Percentiles rank a stretch among this genome's conserved stretches.
Evolutionary conservation across 345 rosid genomes (phyloP).

Genomic region (Gossypium australe): DNA sequence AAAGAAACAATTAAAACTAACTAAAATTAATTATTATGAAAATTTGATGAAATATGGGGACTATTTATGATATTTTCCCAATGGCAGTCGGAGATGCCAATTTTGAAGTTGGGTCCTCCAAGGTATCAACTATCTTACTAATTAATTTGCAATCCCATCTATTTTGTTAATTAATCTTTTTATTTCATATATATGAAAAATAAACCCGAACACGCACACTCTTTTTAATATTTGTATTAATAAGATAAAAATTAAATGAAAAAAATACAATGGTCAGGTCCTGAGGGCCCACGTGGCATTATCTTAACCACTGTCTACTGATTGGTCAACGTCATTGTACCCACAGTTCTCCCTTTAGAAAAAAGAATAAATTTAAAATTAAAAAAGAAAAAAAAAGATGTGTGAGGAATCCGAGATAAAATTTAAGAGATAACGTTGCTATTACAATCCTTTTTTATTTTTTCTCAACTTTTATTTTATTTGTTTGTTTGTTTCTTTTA

Average conservation of each 20-base stretch:
- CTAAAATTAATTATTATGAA: too few species aligned
- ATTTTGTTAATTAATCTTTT: too few species aligned
- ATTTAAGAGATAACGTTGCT: neutral
- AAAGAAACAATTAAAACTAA: too few species aligned
- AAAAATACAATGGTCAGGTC: neutral
- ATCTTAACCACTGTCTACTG: constrained; percentile 15
- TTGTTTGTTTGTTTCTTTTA: neutral
- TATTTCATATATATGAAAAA: too few species aligned
- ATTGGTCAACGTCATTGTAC: constrained; percentile 34
- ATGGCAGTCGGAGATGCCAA: too few species aligned
- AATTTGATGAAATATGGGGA: too few species aligned
- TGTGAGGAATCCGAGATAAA: constrained; percentile 9
- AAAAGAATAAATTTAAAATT: neutral
- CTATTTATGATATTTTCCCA: too few species aligned
- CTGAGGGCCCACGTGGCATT: constrained; percentile 21
- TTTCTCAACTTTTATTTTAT: neutral
- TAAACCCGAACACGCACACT: too few species aligned
- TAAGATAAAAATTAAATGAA: neutral
- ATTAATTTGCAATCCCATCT: too few species aligned
- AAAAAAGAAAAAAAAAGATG: neutral
- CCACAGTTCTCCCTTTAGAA: neutral
- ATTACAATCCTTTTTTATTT: neutral
- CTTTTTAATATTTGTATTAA: neutral
- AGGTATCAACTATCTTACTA: too few species aligned
- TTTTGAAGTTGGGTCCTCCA: too few species aligned